Evolutionary conservation across 78 protist genomes (phyloP), one percentile per base, ranked within the genome.

Genomic region (Cyanophora paradoxa): DNA sequence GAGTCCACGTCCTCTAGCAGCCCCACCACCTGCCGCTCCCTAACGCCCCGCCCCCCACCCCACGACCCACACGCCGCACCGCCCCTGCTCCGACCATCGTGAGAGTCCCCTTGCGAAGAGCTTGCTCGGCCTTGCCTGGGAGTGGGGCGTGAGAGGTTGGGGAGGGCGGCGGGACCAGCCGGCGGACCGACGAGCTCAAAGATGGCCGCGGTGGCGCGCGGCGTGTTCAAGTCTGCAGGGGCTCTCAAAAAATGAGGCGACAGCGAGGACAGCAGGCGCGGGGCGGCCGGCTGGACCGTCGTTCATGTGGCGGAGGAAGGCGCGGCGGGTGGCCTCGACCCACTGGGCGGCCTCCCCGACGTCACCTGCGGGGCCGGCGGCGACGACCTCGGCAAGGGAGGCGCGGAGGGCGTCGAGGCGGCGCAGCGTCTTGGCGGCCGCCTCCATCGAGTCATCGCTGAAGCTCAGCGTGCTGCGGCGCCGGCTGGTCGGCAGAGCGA

Each of bases 201-300:
- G 36, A 65, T 48, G n/a, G 71, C 71, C 46, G 71, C 71, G 20
- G 30, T 19, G 19, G 71, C 71, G 31, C 71, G 71, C 37, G 71
- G 57, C 46, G 71, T 65, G 71, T 65, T 65, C 37, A 65, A 2
- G 42, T 61, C 42, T 16, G 11, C 36, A 61, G 16, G 36, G 44
- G 44, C 11, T n/a, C 62, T 10, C 24, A 44, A 44, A 44, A 44
- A 44, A 44, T 44, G 13, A 7, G 7, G 13, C 50, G 7, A 44
- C 13, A 44, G 24, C 50, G 7, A 13, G 50, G 24, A 13, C 50
- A 46, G 19, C 13, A 24, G 13, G 28, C 54, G 54, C 54, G 28
- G 19, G 3, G 10, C 54, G 19, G 28, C 19, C 19, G 10, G 22
- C 10, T 24, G 54, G 28, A 2, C 28, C 54, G 28, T 46, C 19